Evolutionary conservation across 352 stramenopile species (phyloP).

Genomic region (Phytophthora pinifolia): DNA sequence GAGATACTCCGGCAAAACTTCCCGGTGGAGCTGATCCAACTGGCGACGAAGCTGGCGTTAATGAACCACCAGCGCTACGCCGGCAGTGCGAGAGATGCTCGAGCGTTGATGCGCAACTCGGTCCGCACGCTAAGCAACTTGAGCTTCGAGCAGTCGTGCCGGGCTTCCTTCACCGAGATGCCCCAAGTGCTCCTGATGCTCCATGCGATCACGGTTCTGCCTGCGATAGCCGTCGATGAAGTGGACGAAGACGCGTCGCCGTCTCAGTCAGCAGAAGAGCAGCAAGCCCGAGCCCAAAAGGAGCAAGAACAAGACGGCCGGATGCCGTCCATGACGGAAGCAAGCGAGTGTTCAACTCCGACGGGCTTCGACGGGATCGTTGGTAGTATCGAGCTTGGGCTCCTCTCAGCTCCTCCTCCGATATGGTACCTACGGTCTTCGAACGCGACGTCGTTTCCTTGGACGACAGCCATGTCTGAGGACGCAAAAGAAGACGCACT

Average conservation of each 20-base stretch:
- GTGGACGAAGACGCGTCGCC: not conserved
- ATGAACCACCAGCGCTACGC: constrained; percentile 43
- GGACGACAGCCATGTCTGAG: constrained; percentile 34
- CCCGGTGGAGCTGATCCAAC: constrained; percentile 49
- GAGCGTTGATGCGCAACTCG: constrained; percentile 53
- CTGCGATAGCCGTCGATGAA: constrained; percentile 9
- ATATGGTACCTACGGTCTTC: constrained; percentile 23
- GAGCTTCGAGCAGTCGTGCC: constrained; percentile 54
- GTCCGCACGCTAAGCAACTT: constrained; percentile 64
- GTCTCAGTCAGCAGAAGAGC: not conserved
- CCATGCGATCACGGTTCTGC: constrained; percentile 35
- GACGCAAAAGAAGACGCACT: constrained; percentile 70
- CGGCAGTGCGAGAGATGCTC: constrained; percentile 14
- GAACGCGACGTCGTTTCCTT: constrained; percentile 20
- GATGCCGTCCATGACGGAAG: constrained; percentile 18
- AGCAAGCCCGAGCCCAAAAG: constrained; percentile 1
- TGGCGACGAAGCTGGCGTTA: constrained; percentile 49
- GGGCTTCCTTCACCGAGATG: constrained; percentile 55
- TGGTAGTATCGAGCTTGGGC: constrained; percentile 5
- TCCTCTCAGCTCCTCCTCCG: constrained; percentile 1
- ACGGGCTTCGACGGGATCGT: not conserved
- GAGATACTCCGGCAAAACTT: constrained; percentile 58
- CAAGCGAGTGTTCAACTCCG: not conserved
- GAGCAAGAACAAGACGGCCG: not conserved
- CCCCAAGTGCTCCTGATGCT: constrained; percentile 56